Evolutionary conservation across 2,329 filamentous ascomycete species (phyloP).

Genomic region (Geosmithia morbida): DNA sequence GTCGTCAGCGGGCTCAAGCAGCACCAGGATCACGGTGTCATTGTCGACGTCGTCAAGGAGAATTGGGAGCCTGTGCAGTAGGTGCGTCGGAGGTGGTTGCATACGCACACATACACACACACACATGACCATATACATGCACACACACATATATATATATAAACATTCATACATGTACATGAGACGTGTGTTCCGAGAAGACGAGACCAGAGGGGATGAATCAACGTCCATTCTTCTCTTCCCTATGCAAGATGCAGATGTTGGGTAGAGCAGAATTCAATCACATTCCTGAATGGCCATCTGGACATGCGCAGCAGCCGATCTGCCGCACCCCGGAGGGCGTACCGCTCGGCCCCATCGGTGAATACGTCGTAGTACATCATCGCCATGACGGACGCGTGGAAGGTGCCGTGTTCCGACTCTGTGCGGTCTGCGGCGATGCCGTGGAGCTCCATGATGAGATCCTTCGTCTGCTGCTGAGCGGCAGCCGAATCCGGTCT

Average conservation of each 20-base stretch:
- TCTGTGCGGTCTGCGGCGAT: neutral
- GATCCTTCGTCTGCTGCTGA: neutral
- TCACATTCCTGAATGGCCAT: neutral
- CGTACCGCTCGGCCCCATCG: neutral
- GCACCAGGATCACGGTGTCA: constrained; percentile 62
- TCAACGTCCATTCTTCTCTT: too few species aligned
- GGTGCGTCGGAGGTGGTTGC: too few species aligned
- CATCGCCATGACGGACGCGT: neutral
- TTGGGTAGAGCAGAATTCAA: neutral
- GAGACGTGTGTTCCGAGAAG: too few species aligned
- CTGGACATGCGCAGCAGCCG: neutral
- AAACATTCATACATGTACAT: too few species aligned
- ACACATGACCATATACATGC: too few species aligned
- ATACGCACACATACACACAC: too few species aligned
- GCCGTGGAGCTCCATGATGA: neutral
- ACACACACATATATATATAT: too few species aligned
- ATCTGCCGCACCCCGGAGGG: neutral
- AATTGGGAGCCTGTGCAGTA: constrained; percentile 18
- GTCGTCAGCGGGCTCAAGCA: constrained; percentile 66
- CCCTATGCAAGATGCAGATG: neutral
- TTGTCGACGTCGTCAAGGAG: constrained; percentile 53
- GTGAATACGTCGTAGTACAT: neutral
- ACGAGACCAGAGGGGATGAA: too few species aligned
- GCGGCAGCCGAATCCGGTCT: neutral
- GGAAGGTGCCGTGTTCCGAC: neutral